phyloP scores from a whole-genome alignment of 495 filamentous ascomycete species.

The Talaromyces adpressus region DNA sequence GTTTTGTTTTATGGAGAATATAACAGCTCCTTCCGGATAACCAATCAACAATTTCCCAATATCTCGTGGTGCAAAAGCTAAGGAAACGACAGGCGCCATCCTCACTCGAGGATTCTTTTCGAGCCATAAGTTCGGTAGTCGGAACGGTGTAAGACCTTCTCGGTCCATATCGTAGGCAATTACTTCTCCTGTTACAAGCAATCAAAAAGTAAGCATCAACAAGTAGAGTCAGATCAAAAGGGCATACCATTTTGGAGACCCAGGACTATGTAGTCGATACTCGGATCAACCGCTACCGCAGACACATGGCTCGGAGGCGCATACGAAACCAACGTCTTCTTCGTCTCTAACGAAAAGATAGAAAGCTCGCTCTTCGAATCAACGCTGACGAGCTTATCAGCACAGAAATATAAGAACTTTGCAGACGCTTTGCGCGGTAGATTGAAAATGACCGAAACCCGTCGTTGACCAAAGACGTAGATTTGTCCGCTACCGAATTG shows the following conservation, averaged over 20 bases:
- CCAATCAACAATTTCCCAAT: conserved; percentile 87
- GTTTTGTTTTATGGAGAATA: conserved; percentile 90
- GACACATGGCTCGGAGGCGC: conserved; percentile 66
- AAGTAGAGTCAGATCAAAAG: neutral
- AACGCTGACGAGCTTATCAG: conserved; percentile 72
- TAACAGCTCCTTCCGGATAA: conserved; percentile 77
- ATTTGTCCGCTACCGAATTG: conserved; percentile 73
- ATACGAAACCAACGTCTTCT: conserved; percentile 52
- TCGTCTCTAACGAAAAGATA: conserved; percentile 67
- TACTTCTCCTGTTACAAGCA: conserved; percentile 54
- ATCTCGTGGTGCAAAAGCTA: conserved; percentile 84
- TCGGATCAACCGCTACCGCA: conserved; percentile 70
- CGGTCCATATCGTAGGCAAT: conserved; percentile 87
- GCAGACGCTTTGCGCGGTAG: conserved; percentile 62
- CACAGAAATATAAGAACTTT: conserved; percentile 65
- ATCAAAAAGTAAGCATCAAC: conserved; percentile 10
- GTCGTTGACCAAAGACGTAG: conserved; percentile 81
- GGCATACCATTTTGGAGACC: conserved; percentile 59
- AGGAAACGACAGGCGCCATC: conserved; percentile 56
- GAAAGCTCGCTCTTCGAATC: conserved; percentile 78
- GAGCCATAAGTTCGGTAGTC: conserved; percentile 77
- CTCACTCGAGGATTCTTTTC: conserved; percentile 53
- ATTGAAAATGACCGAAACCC: conserved; percentile 62
- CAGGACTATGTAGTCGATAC: conserved; percentile 83
- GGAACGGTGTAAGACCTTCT: conserved; percentile 64